phyloP scores from a whole-genome alignment of 345 rosid genomes.

The Citrus australasica region DNA sequence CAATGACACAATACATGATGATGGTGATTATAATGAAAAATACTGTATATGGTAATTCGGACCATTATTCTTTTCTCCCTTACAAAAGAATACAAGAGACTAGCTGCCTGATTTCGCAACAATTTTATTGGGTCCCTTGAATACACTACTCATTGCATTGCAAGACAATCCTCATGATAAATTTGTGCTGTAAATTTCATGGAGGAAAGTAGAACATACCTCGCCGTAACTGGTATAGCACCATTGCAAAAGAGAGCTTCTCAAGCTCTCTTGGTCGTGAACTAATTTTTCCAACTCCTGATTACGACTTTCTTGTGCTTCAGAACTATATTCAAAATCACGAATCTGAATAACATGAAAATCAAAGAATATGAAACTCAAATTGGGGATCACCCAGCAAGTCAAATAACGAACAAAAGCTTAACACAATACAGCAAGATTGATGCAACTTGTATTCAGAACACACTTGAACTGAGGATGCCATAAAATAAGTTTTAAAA shows the following conservation, averaged over 20 bases:
- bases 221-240: constrained; percentile 96
- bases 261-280: constrained; percentile 74
- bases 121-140: background rate
- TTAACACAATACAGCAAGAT: background rate
- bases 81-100: background rate
- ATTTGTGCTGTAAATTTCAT: background rate
- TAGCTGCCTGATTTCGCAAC: background rate
- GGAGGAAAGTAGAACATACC: constrained; percentile 38
- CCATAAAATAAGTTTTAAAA: background rate
- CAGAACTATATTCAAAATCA: constrained; percentile 85
- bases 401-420: background rate
- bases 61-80: background rate
- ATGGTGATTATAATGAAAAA: background rate
- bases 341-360: constrained; percentile 55
- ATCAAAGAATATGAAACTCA: background rate
- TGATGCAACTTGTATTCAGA: background rate
- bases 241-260: constrained; percentile 96
- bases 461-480: background rate
- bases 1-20: background rate
- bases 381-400: constrained; percentile 3
- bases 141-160: background rate
- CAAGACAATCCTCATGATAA: background rate
- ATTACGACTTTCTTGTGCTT: constrained; percentile 83
- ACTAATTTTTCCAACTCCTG: constrained; percentile 75
- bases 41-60: background rate